Evolutionary conservation across 306 rosid species (phyloP).

Genomic region (Coriaria nepalensis): DNA sequence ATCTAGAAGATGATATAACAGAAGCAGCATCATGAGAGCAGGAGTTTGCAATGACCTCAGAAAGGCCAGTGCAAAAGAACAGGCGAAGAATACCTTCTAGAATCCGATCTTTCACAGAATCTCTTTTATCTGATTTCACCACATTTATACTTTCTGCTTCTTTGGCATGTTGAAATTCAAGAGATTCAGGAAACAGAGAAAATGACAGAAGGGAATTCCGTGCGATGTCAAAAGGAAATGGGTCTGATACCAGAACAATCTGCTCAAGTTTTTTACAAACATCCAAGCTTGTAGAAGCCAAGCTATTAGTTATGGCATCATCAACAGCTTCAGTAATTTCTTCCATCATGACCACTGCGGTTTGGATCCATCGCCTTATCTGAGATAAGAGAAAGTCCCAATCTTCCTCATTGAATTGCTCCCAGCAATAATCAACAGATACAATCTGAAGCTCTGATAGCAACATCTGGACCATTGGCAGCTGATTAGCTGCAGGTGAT

Average conservation of each 20-base stretch:
- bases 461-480: constrained; percentile 60
- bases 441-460: constrained; percentile 66
- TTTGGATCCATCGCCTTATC: constrained; percentile 73
- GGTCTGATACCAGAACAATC: constrained; percentile 43
- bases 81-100: constrained; percentile 73
- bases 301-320: constrained; percentile 26
- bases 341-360: constrained; percentile 71
- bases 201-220: constrained; percentile 79
- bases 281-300: constrained; percentile 28
- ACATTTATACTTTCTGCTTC: constrained; percentile 25
- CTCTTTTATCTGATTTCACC: constrained; percentile 39
- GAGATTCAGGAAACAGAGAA: constrained; percentile 41
- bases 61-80: constrained; percentile 80
- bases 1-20: constrained; percentile 48
- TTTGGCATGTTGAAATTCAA: constrained; percentile 39
- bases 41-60: constrained; percentile 68
- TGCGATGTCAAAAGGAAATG: constrained; percentile 44
- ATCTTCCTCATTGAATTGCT: constrained; percentile 69
- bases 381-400: constrained; percentile 70
- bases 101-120: constrained; percentile 55
- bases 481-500: constrained; percentile 42
- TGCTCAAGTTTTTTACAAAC: constrained; percentile 30
- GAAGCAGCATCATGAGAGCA: constrained; percentile 56
- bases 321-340: constrained; percentile 69
- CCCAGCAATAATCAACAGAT: constrained; percentile 83